These are phyloP conservation scores for Venturiaceae sp. DNA, from an alignment of 2,329 filamentous ascomycete species.

Conservation along the genomic window DNA sequence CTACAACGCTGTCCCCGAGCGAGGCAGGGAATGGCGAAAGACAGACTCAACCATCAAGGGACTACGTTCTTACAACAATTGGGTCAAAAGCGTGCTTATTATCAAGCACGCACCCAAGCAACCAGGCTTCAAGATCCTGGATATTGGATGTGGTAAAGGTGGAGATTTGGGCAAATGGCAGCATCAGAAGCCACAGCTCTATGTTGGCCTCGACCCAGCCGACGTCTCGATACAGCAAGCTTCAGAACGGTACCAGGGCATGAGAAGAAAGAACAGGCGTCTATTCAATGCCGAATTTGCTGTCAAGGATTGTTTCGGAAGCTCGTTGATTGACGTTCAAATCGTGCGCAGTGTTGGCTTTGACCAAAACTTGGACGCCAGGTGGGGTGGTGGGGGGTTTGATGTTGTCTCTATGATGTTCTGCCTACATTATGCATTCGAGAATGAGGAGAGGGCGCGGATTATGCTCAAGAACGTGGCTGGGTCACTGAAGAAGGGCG, in stretches of 20 bases:
- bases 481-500: constrained; percentile 82
- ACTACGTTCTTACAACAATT: constrained; percentile 91
- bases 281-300: constrained; percentile 82
- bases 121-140: constrained; percentile 48
- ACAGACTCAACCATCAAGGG: constrained; percentile 95
- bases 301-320: constrained; percentile 85
- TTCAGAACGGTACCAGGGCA: constrained; percentile 67
- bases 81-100: constrained; percentile 95
- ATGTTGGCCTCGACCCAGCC: constrained; percentile 89
- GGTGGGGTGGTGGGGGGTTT: constrained; percentile 66
- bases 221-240: constrained; percentile 90
- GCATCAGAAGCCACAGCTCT: constrained; percentile 78
- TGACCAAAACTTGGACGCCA: constrained; percentile 59
- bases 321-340: constrained; percentile 70
- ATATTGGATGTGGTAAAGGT: constrained; percentile 94
- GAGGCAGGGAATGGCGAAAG: constrained; percentile 87
- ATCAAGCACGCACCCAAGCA: constrained; percentile 71
- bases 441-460: constrained; percentile 79
- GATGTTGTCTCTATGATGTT: constrained; percentile 99
- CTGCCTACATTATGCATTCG: constrained; percentile 97
- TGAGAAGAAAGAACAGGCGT: constrained; percentile 43
- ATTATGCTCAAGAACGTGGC: constrained; percentile 92
- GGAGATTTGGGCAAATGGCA: constrained; percentile 96
- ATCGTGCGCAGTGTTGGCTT: constrained; percentile 84
- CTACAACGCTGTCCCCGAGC: constrained; percentile 92